Percentiles rank a stretch among this genome's conserved stretches.
Conservation (phyloP, 257 asterid genomes). For the Gardenia jasminoides region DNA sequence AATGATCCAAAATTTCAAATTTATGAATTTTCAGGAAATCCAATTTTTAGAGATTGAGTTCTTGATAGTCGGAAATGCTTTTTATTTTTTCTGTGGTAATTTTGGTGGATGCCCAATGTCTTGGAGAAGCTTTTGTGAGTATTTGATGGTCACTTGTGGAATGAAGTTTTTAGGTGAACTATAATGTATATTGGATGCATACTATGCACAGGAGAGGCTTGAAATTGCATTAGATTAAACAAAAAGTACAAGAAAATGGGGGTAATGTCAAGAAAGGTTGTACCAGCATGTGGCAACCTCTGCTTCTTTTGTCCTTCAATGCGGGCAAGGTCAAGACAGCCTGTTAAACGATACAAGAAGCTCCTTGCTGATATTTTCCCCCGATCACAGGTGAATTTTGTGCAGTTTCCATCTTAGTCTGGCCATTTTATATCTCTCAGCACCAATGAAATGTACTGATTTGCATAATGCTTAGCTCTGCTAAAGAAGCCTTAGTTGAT, state of each 20-base stretch:
- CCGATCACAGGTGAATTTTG: constrained; percentile 39
- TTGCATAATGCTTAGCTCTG: neutral
- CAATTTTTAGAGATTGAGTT: neutral
- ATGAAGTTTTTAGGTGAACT: neutral
- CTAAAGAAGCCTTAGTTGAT: neutral
- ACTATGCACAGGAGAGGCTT: constrained; percentile 21
- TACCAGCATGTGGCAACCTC: constrained; percentile 49
- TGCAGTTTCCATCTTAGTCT: neutral
- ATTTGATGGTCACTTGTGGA: neutral
- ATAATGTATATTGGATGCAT: neutral
- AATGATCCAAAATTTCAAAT: too few relatives aligned
- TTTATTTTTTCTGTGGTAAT: neutral
- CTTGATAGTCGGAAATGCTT: neutral
- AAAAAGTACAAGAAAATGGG: constrained; percentile 32
- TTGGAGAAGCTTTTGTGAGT: neutral
- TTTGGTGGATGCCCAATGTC: neutral
- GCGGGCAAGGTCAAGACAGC: constrained; percentile 57
- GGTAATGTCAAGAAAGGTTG: constrained; percentile 52
- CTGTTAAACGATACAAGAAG: constrained; percentile 56
- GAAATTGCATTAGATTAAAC: constrained; percentile 9
- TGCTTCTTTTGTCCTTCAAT: constrained; percentile 52
- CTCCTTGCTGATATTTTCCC: constrained; percentile 47
- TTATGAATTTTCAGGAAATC: neutral
- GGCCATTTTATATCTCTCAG: neutral
- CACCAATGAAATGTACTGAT: neutral